These are phyloP conservation scores for Sarocladium brachiariae DNA, from an alignment of 2,329 filamentous ascomycete genomes.

Conservation along the genomic window DNA sequence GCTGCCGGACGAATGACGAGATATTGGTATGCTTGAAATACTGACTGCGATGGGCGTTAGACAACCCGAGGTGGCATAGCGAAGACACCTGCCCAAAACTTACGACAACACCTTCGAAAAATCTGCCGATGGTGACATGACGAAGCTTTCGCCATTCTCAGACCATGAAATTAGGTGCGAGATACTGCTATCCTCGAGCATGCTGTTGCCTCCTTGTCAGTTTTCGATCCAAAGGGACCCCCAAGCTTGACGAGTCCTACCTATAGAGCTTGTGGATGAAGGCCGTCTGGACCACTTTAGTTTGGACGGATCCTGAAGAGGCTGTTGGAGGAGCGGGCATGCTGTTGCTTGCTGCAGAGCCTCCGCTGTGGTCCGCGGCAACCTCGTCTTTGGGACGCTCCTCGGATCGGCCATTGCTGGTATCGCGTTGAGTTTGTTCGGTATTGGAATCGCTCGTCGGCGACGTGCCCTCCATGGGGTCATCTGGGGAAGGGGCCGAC, in stretches of 20 bases:
- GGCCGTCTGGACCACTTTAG: slow-evolving; percentile 95
- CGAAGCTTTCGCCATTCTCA: slow-evolving; percentile 87
- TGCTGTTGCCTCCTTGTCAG: slow-evolving; percentile 51
- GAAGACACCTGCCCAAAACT: slow-evolving; percentile 24
- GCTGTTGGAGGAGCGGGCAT: slow-evolving; percentile 52
- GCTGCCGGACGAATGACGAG: slow-evolving; percentile 92
- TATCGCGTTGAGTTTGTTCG: neutral
- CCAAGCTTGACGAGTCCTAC: slow-evolving; percentile 42
- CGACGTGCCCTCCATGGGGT: slow-evolving; percentile 56
- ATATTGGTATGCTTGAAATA: slow-evolving; percentile 99
- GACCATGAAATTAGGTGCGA: slow-evolving; percentile 98
- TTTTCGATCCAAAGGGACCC: neutral
- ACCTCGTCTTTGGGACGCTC: slow-evolving; percentile 30
- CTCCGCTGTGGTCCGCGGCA: slow-evolving; percentile 29
- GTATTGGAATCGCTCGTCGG: slow-evolving; percentile 34
- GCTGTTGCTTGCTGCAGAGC: slow-evolving; percentile 13
- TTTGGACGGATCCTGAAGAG: slow-evolving; percentile 75
- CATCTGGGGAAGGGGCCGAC: slow-evolving; percentile 50
- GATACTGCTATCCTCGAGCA: slow-evolving; percentile 91
- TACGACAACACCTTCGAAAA: slow-evolving; percentile 98
- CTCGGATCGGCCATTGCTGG: slow-evolving; percentile 6
- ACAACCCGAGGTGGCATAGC: slow-evolving; percentile 11
- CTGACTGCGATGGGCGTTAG: slow-evolving; percentile 52
- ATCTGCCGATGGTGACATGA: slow-evolving; percentile 95
- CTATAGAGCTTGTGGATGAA: slow-evolving; percentile 99